phyloP scores from a whole-genome alignment of 805 yeast genomes.

The Dipodascus albidus region DNA sequence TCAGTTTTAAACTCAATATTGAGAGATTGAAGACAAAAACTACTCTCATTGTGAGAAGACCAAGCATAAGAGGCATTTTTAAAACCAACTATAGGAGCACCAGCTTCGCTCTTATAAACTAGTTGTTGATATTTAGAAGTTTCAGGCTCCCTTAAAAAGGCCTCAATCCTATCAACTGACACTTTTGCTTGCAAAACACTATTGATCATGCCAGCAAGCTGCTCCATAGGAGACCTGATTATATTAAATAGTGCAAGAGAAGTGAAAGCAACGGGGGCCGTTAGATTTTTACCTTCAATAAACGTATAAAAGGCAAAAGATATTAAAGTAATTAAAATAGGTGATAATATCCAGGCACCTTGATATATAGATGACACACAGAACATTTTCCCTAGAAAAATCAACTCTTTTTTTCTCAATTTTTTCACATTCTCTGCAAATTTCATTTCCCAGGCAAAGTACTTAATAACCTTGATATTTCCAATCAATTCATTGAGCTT shows the following conservation, averaged over 20 bases:
- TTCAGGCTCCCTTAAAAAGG: conserved; percentile 72
- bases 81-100: conserved; percentile 66
- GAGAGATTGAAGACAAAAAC: conserved; percentile 69
- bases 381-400: conserved; percentile 44
- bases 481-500: conserved; percentile 86
- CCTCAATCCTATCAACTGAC: conserved; percentile 76
- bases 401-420: conserved; percentile 66
- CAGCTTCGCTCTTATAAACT: conserved; percentile 31
- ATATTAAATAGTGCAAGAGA: conserved; percentile 78
- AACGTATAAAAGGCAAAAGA: conserved; percentile 76
- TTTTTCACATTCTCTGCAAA: conserved; percentile 61
- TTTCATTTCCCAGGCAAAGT: conserved; percentile 90
- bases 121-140: conserved; percentile 81
- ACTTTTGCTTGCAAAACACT: conserved; percentile 87
- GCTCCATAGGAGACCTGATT: conserved; percentile 79
- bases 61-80: conserved; percentile 34
- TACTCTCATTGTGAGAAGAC: conserved; percentile 24
- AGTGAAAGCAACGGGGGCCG: conserved; percentile 91
- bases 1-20: conserved; percentile 59
- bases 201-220: conserved; percentile 79
- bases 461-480: conserved; percentile 85
- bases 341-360: conserved; percentile 71
- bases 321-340: conserved; percentile 67
- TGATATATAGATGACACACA: conserved; percentile 55
- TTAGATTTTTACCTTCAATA: conserved; percentile 55